Evolutionary conservation across 2,329 filamentous ascomycete genomes (phyloP).

Genomic region (Ceratocystis alfenasii): DNA sequence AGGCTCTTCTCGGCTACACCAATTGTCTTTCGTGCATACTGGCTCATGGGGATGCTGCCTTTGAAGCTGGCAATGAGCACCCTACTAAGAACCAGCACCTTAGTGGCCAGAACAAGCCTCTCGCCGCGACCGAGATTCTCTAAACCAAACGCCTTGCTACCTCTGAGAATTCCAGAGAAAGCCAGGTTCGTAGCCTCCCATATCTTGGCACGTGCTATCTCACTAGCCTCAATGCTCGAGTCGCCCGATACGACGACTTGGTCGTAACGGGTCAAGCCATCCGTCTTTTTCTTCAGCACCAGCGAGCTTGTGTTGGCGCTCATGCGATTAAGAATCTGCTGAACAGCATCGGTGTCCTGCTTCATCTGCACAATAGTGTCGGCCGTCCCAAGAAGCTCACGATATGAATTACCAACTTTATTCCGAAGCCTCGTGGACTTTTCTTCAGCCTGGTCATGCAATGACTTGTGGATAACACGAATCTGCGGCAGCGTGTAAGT

Average conservation of each 20-base stretch:
- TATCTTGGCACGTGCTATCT: constrained; percentile 37
- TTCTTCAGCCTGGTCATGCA: constrained; percentile 50
- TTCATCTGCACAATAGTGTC: constrained; percentile 92
- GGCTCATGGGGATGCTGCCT: constrained; percentile 35
- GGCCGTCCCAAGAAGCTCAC: constrained; percentile 80
- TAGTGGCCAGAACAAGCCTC: constrained; percentile 48
- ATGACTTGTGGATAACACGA: constrained; percentile 48
- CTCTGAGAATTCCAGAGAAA: constrained; percentile 39
- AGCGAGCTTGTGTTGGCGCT: constrained; percentile 65
- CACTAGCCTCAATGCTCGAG: constrained; percentile 25
- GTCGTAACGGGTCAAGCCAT: constrained; percentile 42
- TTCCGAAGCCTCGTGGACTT: constrained; percentile 50
- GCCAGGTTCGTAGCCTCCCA: constrained; percentile 42
- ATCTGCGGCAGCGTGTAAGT: constrained; percentile 51
- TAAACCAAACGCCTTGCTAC: constrained; percentile 26
- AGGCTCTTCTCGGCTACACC: constrained; percentile 54
- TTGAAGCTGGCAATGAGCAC: constrained; percentile 60
- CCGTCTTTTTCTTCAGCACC: constrained; percentile 53
- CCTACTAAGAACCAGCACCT: constrained; percentile 62
- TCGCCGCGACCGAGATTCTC: constrained; percentile 34
- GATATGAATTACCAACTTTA: constrained; percentile 59
- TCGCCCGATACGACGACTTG: constrained; percentile 26
- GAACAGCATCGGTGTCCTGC: constrained; percentile 59
- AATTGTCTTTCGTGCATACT: constrained; percentile 33
- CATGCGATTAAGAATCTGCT: constrained; percentile 58